Percentiles rank a stretch among this genome's conserved stretches.
Conservation (phyloP, 2,329 filamentous ascomycete genomes). For the Colletotrichum lentis region DNA sequence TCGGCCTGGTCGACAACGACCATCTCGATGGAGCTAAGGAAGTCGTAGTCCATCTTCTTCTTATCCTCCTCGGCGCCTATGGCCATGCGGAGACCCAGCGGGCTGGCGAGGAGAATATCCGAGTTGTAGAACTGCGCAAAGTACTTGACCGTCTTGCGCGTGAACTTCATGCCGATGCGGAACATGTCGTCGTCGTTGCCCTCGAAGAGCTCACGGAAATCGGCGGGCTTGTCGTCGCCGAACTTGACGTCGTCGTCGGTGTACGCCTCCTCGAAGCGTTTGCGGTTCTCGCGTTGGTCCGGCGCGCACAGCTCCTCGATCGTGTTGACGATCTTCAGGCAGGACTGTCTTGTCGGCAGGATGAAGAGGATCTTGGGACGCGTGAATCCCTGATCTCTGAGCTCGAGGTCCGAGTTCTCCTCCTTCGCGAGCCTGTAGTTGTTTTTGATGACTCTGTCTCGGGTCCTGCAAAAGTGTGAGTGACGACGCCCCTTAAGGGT, state of each 20-base stretch:
- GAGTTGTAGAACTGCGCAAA: conserved; percentile 97
- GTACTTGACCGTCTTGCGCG: conserved; percentile 92
- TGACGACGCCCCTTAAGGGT: background rate
- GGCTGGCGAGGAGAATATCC: conserved; percentile 91
- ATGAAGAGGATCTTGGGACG: conserved; percentile 92
- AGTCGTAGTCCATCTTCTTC: conserved; percentile 79
- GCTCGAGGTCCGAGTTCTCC: conserved; percentile 72
- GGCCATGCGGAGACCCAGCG: conserved; percentile 87
- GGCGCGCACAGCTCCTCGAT: conserved; percentile 80
- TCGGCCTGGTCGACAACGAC: conserved; percentile 92
- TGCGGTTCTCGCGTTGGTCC: conserved; percentile 94
- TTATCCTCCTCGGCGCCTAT: conserved; percentile 79
- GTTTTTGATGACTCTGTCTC: conserved; percentile 91
- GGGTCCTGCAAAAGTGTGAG: conserved; percentile 63
- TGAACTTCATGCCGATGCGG: conserved; percentile 94
- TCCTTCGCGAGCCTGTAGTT: conserved; percentile 79
- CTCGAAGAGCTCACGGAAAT: conserved; percentile 88
- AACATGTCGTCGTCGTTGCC: conserved; percentile 99
- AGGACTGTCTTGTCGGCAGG: conserved; percentile 87
- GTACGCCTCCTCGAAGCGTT: conserved; percentile 88
- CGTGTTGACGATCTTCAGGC: conserved; percentile 77
- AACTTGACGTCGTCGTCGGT: conserved; percentile 73
- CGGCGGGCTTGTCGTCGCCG: conserved; percentile 77
- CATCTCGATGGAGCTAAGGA: conserved; percentile 91
- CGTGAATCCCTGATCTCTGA: conserved; percentile 94